Evolutionary conservation across 768 basidiomycete species (phyloP).

Genomic region (Panellus pusillus): DNA sequence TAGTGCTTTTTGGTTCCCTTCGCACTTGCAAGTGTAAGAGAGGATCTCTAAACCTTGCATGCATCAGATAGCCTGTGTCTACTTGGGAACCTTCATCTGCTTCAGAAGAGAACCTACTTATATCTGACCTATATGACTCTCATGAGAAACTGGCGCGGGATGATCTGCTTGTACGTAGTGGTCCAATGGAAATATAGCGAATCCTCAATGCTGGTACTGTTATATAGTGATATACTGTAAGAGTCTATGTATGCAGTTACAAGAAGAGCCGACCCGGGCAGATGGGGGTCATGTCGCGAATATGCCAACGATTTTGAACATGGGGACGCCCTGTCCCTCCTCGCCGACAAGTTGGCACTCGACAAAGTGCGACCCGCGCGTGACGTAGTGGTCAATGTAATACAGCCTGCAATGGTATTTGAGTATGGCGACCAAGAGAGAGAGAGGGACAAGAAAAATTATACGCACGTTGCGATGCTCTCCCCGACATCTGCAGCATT

Average conservation of each 20-base stretch:
- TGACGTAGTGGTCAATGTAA: constrained; percentile 84
- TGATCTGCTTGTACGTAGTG: no score
- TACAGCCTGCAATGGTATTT: constrained; percentile 51
- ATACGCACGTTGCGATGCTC: constrained; percentile 64
- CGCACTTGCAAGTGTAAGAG: no score
- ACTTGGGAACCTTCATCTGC: no score
- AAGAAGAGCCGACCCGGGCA: not conserved
- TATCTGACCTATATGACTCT: no score
- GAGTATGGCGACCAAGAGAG: not conserved
- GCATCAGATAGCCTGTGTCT: no score
- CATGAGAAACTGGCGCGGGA: no score
- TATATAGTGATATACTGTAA: constrained; percentile 4
- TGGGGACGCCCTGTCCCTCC: constrained; percentile 74
- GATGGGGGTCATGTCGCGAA: constrained; percentile 63
- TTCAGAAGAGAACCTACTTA: no score
- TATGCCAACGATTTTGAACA: constrained; percentile 91
- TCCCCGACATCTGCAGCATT: constrained; percentile 71
- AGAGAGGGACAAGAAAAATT: constrained; percentile 15
- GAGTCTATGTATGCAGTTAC: not conserved
- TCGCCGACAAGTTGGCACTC: constrained; percentile 89
- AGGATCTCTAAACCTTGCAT: no score
- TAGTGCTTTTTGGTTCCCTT: no score
- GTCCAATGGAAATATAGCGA: no score
- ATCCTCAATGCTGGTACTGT: no score
- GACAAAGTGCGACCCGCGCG: constrained; percentile 89